phyloP scores from a whole-genome alignment of 1,284 basidiomycete genomes.

The Gastroboletus turbinatus region DNA sequence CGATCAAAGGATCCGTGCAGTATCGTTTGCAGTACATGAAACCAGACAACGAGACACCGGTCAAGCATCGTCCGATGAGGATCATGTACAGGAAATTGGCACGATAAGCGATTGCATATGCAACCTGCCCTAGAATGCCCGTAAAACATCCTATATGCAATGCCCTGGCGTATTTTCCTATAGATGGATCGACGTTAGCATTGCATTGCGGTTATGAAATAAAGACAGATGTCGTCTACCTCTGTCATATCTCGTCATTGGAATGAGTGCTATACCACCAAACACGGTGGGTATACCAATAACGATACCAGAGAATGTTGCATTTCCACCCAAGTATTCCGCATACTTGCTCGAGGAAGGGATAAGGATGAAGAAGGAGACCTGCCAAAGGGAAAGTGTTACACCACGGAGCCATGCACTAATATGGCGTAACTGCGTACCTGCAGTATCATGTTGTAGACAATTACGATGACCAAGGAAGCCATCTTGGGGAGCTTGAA shows the following conservation, averaged over 20 bases:
- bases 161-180: conserved; percentile 53
- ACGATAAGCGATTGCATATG: conserved; percentile 47
- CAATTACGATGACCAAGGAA: conserved; percentile 45
- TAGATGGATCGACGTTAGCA: not conserved
- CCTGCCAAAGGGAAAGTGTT: conserved; percentile 33
- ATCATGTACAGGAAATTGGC: conserved; percentile 50
- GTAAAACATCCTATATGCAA: conserved; percentile 44
- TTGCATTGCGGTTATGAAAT: not conserved
- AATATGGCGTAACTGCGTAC: conserved; percentile 26
- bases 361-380: conserved; percentile 68
- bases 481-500: conserved; percentile 45
- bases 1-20: conserved; percentile 64
- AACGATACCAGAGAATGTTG: conserved; percentile 66
- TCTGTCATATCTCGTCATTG: conserved; percentile 54
- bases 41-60: conserved; percentile 44
- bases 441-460: conserved; percentile 48
- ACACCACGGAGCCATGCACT: not conserved
- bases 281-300: conserved; percentile 59
- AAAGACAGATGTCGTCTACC: conserved; percentile 36
- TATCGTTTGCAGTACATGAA: conserved; percentile 61
- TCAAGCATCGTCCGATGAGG: conserved; percentile 47
- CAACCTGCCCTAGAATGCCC: conserved; percentile 43
- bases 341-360: conserved; percentile 66
- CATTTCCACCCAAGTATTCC: conserved; percentile 57
- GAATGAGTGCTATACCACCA: conserved; percentile 48